Base-by-base conservation (phyloP, 371 early-diverging fungal species). In the Rhizopus sp. region DNA sequence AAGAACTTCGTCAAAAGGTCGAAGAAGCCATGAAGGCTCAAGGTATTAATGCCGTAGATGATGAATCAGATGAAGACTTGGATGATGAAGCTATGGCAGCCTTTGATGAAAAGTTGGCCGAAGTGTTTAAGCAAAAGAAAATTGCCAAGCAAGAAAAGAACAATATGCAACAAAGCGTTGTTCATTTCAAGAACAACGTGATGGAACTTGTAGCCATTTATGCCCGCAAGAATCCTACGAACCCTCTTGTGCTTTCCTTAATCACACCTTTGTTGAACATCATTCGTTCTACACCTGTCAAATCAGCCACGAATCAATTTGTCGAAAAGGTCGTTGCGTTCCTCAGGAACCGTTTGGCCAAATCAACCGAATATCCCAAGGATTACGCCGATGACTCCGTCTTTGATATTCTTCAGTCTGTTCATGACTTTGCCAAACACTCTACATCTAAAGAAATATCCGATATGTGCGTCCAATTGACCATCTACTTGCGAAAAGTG, bases 61-160 rank as follows among this genome's bases (percentile, higher is more conserved):
- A 76, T 44, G 79, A 65, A 6, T 84, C 82, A 29, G 89, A 87
- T 42, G 88, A 87, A 59, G 76, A 80, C 17, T 68, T 91, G 50
- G 90, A 88, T 57, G 97, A 97, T 66, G 94, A 94, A 55, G 86
- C 93, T 51, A 97, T 97, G 97, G 86, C 77, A 58, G 88, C 81
- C 8, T 95, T 94, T 73, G 97, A 97, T 69, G 88, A 86, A 44
- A 95, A 95, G 70, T 73, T 97, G 53, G 88, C 88, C 8, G 94
- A 90, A 65, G 91, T 96, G 39, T 97, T 97, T 72, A 90, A 86
- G 73, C 85, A 87, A 64, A 79, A 88, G 70, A 91, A 90, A 80
- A 64, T 78, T 32, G 85, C 77, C 38, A 87, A 87, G 70, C 68
- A 79, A 38, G 86, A 88, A 59, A 79, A 78, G 70, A 78, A 65